Evolutionary conservation across 257 asterid genomes (phyloP), one percentile per base, ranked within the genome.

Genomic region (Rubia yunnanensis): DNA sequence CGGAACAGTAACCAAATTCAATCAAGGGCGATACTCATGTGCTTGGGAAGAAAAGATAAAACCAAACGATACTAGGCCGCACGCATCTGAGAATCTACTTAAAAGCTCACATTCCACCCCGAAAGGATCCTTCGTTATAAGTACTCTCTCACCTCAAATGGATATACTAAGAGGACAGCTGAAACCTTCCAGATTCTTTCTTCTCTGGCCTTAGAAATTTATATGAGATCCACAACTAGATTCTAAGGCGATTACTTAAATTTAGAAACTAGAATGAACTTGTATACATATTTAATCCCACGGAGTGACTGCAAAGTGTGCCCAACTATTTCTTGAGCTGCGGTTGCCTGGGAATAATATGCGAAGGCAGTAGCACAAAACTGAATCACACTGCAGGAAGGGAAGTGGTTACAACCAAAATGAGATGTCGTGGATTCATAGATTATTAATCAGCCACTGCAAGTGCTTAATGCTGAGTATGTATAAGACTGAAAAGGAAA

Each of bases 261-360:
- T 14, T 20, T 14, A 26, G 24, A 31, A 28, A 0, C 22, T 31
- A 74, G 17, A 67, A 77, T 98, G 74, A 63, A 94, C 99, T 94
- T 90, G 95, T 94, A 94, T 68, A 94, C 72, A 76, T 94, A 94
- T 80, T 90, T 94, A 63, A 94, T 90, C 70, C 99, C 99, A 38
- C 98, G 90, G 73, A 94, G 99, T 57, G 99, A 94, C 70, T 94
- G 96, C 80, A 94, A 66, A 3, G 97, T 94, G 77, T 94, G 99
- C 63, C 99, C 92, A 72, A 90, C 90, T 74, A 94, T 94, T 88
- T 94, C 99, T 90, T 94, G 99, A 74, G 99, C 99, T 36, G 99
- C 98, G 58, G 99, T 94, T 35, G 97, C 99, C 78, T 86, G 99
- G 58, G 99, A 86, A 60, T 94, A 94, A 70, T 88, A 94, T 55